phyloP scores from a whole-genome alignment of 23 red algal genomes.

The Gracilariopsis chorda region DNA sequence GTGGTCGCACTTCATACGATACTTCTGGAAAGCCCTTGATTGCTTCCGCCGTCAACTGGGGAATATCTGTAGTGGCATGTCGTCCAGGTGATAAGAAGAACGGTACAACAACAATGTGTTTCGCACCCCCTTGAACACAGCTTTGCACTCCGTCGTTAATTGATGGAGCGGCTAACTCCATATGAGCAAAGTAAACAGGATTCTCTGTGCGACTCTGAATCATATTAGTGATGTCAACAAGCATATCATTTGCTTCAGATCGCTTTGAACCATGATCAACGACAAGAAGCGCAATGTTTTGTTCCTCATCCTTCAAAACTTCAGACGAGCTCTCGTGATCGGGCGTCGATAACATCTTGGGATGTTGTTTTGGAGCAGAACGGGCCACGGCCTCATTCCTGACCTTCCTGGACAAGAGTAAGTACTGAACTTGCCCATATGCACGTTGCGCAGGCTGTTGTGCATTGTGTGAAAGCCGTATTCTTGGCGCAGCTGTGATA shows the following conservation, averaged over 20 bases:
- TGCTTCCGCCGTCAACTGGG: slow-evolving; percentile 65
- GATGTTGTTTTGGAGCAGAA: no score
- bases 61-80: slow-evolving; percentile 82
- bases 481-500: no score
- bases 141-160: slow-evolving; percentile 65
- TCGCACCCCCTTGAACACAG: slow-evolving; percentile 63
- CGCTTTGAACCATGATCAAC: slow-evolving; percentile 89
- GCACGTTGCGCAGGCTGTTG: no score
- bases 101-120: slow-evolving; percentile 81
- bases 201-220: slow-evolving; percentile 4
- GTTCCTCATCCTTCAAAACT: background rate
- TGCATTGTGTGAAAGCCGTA: no score
- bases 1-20: slow-evolving; percentile 40
- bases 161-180: slow-evolving; percentile 86
- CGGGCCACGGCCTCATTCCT: no score
- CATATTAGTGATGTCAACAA: slow-evolving; percentile 35
- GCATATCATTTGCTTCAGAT: slow-evolving; percentile 63
- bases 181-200: slow-evolving; percentile 87
- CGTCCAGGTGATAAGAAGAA: slow-evolving; percentile 85
- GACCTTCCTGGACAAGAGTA: no score
- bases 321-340: no score
- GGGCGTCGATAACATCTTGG: no score
- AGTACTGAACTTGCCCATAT: no score
- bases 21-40: slow-evolving; percentile 3
- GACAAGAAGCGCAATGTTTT: slow-evolving; percentile 30